Conservation (phyloP, 2,329 filamentous ascomycete species). For the Nothomitra cinnamomea region DNA sequence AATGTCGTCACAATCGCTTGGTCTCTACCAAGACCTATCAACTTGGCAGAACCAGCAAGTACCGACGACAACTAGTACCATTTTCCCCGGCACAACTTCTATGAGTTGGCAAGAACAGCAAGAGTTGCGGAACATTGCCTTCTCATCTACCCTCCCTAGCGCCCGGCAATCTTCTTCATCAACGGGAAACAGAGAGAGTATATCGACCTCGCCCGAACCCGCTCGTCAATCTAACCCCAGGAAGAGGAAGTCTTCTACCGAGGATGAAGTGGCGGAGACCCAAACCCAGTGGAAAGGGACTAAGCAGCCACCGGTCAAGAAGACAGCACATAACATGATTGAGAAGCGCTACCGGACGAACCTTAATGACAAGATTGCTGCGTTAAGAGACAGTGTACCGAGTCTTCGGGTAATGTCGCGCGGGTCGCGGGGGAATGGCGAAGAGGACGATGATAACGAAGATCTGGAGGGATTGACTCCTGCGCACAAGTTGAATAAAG, state of each 20-base stretch:
- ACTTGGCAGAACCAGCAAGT: not conserved
- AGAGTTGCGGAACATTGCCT: slow-evolving; percentile 4
- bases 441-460: slow-evolving; percentile 62
- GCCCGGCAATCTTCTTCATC: not conserved
- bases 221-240: slow-evolving; percentile 22
- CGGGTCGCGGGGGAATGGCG: slow-evolving; percentile 30
- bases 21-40: not conserved
- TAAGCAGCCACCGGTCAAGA: slow-evolving; percentile 38
- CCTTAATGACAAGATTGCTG: slow-evolving; percentile 91
- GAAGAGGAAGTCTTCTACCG: slow-evolving; percentile 54
- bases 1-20: not conserved
- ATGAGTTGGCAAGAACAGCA: slow-evolving; percentile 4
- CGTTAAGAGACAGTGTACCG: slow-evolving; percentile 78
- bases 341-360: slow-evolving; percentile 95
- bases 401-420: slow-evolving; percentile 64
- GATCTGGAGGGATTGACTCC: slow-evolving; percentile 53
- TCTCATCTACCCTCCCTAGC: not conserved
- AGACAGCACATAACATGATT: slow-evolving; percentile 96
- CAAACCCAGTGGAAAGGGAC: not conserved
- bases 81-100: not conserved
- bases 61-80: not conserved
- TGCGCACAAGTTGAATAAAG: slow-evolving; percentile 91
- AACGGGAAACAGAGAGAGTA: not conserved
- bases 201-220: slow-evolving; percentile 1
- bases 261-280: slow-evolving; percentile 19